phyloP scores from a whole-genome alignment of 176 grass and related monocot genomes.

The Neostapfia colusana region DNA sequence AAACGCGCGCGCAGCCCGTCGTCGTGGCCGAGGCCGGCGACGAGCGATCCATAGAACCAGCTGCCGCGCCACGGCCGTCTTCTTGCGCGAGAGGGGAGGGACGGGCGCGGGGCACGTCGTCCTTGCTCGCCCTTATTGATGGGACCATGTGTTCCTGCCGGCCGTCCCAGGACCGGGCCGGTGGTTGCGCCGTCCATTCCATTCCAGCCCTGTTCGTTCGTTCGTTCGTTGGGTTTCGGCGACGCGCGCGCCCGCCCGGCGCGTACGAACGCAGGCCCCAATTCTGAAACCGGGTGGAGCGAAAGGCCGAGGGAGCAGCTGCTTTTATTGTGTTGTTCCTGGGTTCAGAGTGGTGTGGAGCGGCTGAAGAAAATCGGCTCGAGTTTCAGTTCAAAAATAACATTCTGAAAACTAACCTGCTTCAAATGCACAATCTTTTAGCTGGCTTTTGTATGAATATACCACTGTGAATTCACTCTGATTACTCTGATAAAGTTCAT shows the following conservation, averaged over 20 bases:
- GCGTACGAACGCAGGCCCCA: neutral
- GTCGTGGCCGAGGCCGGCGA: neutral
- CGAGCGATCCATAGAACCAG: neutral
- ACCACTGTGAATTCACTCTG: neutral
- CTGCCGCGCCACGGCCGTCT: too few species aligned
- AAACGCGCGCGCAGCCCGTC: neutral
- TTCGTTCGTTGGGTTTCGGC: neutral
- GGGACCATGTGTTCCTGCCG: slow-evolving; percentile 52
- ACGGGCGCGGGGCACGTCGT: neutral
- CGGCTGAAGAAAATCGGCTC: neutral
- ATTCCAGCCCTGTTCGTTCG: neutral
- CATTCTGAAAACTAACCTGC: neutral
- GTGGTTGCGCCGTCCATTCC: slow-evolving; percentile 44
- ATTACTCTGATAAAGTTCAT: neutral
- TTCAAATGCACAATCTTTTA: neutral
- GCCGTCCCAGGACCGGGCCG: neutral
- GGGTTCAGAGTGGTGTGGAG: neutral
- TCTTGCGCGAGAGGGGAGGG: neutral
- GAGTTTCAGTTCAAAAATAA: neutral
- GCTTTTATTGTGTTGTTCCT: neutral
- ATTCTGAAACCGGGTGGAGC: slow-evolving; percentile 22
- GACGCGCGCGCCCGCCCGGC: slow-evolving; percentile 9
- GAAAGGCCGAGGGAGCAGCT: neutral
- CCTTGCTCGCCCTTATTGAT: slow-evolving; percentile 26
- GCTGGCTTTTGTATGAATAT: neutral